Base-by-base conservation (phyloP, 176 grass and related monocot species). In the Raddia guianensis region DNA sequence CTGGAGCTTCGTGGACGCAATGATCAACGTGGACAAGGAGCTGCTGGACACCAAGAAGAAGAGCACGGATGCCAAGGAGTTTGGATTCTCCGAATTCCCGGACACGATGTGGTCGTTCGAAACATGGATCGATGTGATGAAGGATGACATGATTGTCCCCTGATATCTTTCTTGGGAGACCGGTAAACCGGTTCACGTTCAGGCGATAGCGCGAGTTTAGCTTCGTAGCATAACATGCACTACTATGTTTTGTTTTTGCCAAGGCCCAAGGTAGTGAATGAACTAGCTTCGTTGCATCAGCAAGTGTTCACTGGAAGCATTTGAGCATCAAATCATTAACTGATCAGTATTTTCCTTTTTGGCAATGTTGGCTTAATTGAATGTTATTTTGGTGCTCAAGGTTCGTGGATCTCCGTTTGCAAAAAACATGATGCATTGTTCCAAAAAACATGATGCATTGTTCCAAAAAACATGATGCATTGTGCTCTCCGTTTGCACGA, bases 71-170 rank as follows among this genome's bases (percentile, higher is more conserved):
- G 27, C 27, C 27, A 95, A 95, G 87, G 93, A 95, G 63, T 87
- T 92, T 16, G 93, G 93, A 0, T 95, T 95, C 83, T 80, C 92
- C 9, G 93, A 89, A 12, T 95, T 95, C 79, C 60, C 89, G 20
- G 92, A 95, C 84, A 86, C 93, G 0, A 63, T 74, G 58, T 56
- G 65, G 40, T 91, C 89, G 13, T 90, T 97, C 76, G 87, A 76
- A 15, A 78, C 78, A 72, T 97, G 93, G 90, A 93, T 97, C 44
- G 90, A 93, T 4, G 93, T 91, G 83, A 68, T 97, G 48, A 91
- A 84, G 85, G 80, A 75, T 72, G 84, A 40, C 79, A 91, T 83
- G 80, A 89, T 97, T 56, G 93, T 97, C 49, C 93, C 90, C 6
- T 91, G 19, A 89, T 81, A 21, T 21, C 32, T 1, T 12, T 62